Percentiles rank a stretch among this genome's conserved stretches.
These are phyloP conservation scores for Sclerotinia borealis DNA, from an alignment of 2,329 filamentous ascomycete genomes.

Conservation along the genomic window DNA sequence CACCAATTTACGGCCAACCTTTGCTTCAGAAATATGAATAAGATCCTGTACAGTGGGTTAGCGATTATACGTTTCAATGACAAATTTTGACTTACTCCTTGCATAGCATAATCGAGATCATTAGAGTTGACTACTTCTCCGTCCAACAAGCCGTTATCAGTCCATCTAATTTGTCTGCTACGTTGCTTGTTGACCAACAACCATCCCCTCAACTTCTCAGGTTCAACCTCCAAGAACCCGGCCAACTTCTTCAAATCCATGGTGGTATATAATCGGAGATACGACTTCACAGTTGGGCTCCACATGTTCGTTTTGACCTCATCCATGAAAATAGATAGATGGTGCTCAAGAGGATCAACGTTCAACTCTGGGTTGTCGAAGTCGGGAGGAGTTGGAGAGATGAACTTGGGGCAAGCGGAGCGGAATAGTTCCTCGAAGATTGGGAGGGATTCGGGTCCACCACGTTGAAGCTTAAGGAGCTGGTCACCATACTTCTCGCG, in stretches of 20 bases:
- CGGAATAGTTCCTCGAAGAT: conserved; percentile 99
- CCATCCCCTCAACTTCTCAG: conserved; percentile 93
- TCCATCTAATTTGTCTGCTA: conserved; percentile 92
- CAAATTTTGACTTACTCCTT: conserved; percentile 61
- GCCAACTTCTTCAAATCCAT: conserved; percentile 99
- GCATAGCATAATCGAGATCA: conserved; percentile 94
- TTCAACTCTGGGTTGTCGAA: conserved; percentile 96
- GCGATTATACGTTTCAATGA: background rate
- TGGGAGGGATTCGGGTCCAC: conserved; percentile 88
- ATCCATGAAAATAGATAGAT: conserved; percentile 97
- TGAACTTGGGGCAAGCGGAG: conserved; percentile 98
- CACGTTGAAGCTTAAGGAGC: conserved; percentile 91
- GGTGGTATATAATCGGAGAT: conserved; percentile 97
- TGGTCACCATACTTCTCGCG: conserved; percentile 99
- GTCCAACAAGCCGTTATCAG: conserved; percentile 81
- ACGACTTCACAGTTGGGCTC: conserved; percentile 96
- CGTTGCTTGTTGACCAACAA: conserved; percentile 97
- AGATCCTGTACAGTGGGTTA: conserved; percentile 57
- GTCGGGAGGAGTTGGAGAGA: conserved; percentile 92
- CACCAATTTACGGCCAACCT: conserved; percentile 93
- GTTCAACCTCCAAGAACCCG: conserved; percentile 92
- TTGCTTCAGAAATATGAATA: conserved; percentile 98
- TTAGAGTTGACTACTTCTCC: conserved; percentile 89
- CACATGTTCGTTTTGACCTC: conserved; percentile 99
- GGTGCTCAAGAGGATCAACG: conserved; percentile 95